Percentiles rank a stretch among this genome's conserved stretches.
Conservation (phyloP, 2,329 filamentous ascomycete species). For the Zymoseptoria ardabiliae region DNA sequence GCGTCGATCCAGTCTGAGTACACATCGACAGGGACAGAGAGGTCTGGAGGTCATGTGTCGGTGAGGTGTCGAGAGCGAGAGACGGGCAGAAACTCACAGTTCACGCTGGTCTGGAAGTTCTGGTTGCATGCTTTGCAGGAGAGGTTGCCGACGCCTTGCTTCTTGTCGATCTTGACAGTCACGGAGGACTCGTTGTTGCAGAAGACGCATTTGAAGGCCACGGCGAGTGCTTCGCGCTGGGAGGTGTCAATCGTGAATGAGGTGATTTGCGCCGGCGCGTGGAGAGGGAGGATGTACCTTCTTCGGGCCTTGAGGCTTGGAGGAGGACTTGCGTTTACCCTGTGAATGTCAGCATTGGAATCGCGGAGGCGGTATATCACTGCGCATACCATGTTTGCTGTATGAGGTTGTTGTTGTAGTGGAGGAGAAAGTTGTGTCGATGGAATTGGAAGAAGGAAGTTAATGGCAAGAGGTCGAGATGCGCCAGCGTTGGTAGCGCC, state of each 20-base stretch:
- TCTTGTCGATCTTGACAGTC: slow-evolving; percentile 87
- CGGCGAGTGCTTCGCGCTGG: slow-evolving; percentile 61
- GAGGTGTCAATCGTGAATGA: slow-evolving; percentile 2
- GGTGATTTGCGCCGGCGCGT: not conserved
- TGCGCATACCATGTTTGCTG: slow-evolving; percentile 7
- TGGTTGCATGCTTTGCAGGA: slow-evolving; percentile 91
- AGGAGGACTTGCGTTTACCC: slow-evolving; percentile 87
- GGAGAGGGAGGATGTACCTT: slow-evolving; percentile 50
- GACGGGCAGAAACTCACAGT: slow-evolving; percentile 51
- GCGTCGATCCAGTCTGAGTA: slow-evolving; percentile 99
- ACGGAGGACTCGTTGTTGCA: slow-evolving; percentile 97
- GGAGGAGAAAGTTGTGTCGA: not conserved
- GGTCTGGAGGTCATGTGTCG: slow-evolving; percentile 49
- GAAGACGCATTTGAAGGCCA: slow-evolving; percentile 92
- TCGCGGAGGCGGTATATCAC: not conserved
- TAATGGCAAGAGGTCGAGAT: not conserved
- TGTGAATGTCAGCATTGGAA: not conserved
- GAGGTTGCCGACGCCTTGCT: slow-evolving; percentile 74
- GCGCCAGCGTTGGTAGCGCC: not conserved
- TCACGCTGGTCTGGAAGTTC: slow-evolving; percentile 85
- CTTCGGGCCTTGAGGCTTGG: slow-evolving; percentile 71
- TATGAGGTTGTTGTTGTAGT: not conserved
- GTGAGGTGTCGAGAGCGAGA: not conserved
- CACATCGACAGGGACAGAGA: slow-evolving; percentile 86
- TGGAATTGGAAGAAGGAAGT: not conserved